These are phyloP conservation scores for Talaromyces sp. DNA, from an alignment of 2,329 filamentous ascomycete species.

Conservation along the genomic window DNA sequence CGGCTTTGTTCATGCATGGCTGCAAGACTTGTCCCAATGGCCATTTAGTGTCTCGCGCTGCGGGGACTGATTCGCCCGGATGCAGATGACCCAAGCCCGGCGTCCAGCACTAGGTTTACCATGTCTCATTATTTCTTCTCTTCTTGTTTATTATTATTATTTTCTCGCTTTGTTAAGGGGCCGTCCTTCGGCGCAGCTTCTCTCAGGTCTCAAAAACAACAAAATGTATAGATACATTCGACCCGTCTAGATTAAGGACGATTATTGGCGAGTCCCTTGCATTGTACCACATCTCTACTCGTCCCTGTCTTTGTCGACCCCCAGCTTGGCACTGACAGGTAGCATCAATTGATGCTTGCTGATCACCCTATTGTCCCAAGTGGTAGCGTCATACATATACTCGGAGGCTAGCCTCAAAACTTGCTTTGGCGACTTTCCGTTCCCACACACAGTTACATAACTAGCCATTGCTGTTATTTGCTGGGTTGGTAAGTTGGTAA, in stretches of 20 bases:
- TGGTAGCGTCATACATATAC: not conserved
- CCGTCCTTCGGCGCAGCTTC: not conserved
- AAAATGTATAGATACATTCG: too few relatives aligned
- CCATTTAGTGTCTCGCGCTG: not conserved
- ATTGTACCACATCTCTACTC: not conserved
- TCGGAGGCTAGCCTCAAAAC: not conserved
- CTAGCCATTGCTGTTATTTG: not conserved
- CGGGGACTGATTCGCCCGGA: not conserved
- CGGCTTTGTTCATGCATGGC: not conserved
- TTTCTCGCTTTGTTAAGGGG: not conserved
- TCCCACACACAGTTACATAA: not conserved
- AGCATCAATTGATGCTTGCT: not conserved
- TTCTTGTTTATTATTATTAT: not conserved
- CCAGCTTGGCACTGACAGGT: not conserved
- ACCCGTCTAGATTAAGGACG: not conserved
- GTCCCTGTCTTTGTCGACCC: not conserved
- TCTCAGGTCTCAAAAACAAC: too few relatives aligned
- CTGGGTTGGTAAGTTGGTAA: not conserved
- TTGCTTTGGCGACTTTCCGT: not conserved
- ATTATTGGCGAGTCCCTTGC: not conserved
- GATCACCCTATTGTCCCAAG: not conserved
- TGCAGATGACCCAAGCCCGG: not conserved
- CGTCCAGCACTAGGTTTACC: not conserved
- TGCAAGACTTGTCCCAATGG: conserved; percentile 3
- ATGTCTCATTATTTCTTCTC: not conserved